These are phyloP conservation scores for Citrus reticulata DNA, from an alignment of 345 rosid species.

Conservation along the genomic window DNA sequence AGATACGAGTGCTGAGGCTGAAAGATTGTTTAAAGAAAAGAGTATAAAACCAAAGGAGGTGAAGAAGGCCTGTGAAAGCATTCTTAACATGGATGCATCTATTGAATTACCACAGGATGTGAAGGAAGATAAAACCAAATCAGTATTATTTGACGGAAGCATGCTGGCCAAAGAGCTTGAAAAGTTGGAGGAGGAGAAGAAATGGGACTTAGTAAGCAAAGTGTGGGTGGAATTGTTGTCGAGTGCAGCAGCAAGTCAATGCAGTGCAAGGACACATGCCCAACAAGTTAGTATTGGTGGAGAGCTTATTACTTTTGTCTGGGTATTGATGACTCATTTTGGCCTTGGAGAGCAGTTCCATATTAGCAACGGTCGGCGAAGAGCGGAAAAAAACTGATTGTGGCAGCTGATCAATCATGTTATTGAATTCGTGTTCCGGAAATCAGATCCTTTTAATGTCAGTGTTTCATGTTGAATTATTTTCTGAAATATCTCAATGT, in stretches of 20 bases:
- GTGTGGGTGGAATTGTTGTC: constrained; percentile 67
- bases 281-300: constrained; percentile 63
- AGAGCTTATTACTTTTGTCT: constrained; percentile 54
- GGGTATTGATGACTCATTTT: constrained; percentile 78
- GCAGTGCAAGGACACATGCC: constrained; percentile 51
- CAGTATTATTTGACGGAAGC: constrained; percentile 57
- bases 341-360: constrained; percentile 59
- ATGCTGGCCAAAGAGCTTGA: constrained; percentile 50
- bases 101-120: constrained; percentile 30
- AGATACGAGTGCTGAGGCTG: constrained; percentile 47
- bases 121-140: constrained; percentile 63
- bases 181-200: background rate
- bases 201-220: constrained; percentile 50
- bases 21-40: constrained; percentile 32
- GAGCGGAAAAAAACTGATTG: no score
- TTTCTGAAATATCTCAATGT: no score
- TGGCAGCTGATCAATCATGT: no score
- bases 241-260: constrained; percentile 49
- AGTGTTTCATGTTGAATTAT: no score
- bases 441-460: no score
- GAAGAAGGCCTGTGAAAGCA: constrained; percentile 14
- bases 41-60: background rate
- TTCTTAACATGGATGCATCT: constrained; percentile 23
- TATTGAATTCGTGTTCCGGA: no score
- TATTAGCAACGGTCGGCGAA: no score